Evolutionary conservation across 352 stramenopile genomes (phyloP).

Genomic region (Pythium chondricola): DNA sequence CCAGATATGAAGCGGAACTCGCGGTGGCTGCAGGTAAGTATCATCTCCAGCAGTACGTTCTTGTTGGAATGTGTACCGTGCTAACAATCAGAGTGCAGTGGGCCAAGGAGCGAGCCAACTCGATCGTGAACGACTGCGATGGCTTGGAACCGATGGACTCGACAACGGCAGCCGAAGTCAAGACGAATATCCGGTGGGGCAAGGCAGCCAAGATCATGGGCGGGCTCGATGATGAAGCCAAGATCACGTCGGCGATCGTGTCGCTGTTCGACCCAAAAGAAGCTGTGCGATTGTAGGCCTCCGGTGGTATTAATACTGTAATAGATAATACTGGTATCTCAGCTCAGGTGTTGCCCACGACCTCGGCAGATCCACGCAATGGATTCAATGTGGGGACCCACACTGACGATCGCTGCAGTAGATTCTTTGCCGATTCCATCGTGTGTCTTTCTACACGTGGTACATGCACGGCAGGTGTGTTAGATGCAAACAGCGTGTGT

Average conservation of each 20-base stretch:
- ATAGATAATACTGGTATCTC: no score
- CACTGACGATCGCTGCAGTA: no score
- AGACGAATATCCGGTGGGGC: conserved; percentile 57
- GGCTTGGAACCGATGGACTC: neutral
- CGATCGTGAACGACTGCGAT: conserved; percentile 28
- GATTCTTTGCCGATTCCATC: no score
- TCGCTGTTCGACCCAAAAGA: conserved; percentile 37
- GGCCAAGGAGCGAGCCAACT: conserved; percentile 33
- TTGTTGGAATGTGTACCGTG: neutral
- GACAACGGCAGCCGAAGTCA: neutral
- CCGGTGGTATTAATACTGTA: conserved; percentile 11
- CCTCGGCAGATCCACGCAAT: no score
- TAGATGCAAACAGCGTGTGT: no score
- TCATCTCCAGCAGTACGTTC: no score
- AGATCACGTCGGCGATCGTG: conserved; percentile 53
- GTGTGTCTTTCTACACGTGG: no score
- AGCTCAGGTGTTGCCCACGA: no score
- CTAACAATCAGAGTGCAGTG: conserved; percentile 23
- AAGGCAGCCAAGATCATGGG: conserved; percentile 56
- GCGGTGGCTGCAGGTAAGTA: conserved; percentile 10
- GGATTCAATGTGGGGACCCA: no score
- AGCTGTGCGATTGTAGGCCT: conserved; percentile 3
- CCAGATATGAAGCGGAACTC: neutral
- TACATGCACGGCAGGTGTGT: no score
- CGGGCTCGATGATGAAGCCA: conserved; percentile 32